Percentiles rank a stretch among this genome's conserved stretches.
These are phyloP conservation scores for Seiridium cupressi DNA, from an alignment of 2,329 filamentous ascomycete species.

Conservation along the genomic window DNA sequence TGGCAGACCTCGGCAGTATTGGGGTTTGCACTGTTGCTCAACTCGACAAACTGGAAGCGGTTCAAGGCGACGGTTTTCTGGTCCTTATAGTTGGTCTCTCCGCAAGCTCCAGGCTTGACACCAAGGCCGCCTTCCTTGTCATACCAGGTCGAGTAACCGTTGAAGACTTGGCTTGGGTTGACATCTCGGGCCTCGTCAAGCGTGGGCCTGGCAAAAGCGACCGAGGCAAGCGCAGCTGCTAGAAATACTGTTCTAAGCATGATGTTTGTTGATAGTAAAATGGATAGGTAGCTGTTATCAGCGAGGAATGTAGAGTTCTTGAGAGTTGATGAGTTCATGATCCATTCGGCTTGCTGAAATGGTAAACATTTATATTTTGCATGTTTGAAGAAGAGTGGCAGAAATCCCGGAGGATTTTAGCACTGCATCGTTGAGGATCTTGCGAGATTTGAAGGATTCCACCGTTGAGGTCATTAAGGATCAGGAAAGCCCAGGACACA, in stretches of 20 bases:
- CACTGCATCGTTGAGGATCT: neutral
- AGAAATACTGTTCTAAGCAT: neutral
- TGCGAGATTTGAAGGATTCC: neutral
- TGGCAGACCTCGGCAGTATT: neutral
- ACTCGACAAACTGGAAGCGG: neutral
- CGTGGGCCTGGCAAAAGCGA: neutral
- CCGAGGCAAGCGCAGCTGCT: neutral
- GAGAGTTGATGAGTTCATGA: too few relatives aligned
- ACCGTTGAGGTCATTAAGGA: neutral
- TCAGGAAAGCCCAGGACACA: neutral
- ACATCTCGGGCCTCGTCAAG: neutral
- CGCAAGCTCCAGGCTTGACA: neutral
- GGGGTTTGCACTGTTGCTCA: slow-evolving; percentile 1
- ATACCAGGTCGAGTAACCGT: neutral
- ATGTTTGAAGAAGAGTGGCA: neutral
- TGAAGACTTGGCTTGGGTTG: neutral
- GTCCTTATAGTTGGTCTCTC: neutral
- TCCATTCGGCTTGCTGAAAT: neutral
- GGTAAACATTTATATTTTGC: neutral
- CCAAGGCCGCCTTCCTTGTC: neutral
- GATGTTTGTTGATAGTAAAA: neutral
- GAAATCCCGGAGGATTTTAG: neutral
- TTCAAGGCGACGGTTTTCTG: slow-evolving; percentile 2
- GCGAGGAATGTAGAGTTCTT: neutral
- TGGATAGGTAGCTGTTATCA: too few relatives aligned